Conservation (phyloP, 2,329 filamentous ascomycete species). For the Endocalyx cinctus region DNA sequence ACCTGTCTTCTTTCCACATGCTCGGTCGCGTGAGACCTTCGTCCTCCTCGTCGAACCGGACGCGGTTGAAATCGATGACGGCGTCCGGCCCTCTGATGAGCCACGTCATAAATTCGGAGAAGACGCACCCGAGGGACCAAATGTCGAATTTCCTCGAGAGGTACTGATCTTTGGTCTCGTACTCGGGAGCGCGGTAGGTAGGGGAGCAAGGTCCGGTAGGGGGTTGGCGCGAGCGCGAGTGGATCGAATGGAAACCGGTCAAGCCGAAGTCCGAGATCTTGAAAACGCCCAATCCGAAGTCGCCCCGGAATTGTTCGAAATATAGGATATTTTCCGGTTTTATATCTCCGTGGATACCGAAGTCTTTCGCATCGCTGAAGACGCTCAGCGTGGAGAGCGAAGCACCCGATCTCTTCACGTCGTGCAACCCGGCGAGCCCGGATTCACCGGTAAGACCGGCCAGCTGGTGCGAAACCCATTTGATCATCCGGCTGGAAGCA, state of each 20-base stretch:
- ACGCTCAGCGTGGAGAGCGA: constrained; percentile 1
- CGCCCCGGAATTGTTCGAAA: constrained; percentile 4
- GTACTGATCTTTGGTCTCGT: constrained; percentile 1
- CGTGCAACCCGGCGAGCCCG: constrained; percentile 8
- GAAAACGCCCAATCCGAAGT: constrained; percentile 4
- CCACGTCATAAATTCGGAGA: constrained; percentile 9
- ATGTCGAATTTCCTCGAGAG: constrained; percentile 9
- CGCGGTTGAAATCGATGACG: constrained; percentile 4
- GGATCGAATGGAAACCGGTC: constrained; percentile 5
- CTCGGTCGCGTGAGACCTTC: too few relatives aligned
- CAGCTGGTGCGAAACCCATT: constrained; percentile 8
- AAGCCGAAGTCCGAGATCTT: constrained; percentile 11
- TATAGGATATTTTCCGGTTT: constrained; percentile 11
- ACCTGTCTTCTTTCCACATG: constrained; percentile 6
- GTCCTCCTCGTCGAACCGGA: constrained; percentile 3
- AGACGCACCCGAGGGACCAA: constrained; percentile 8
- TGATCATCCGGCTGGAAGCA: too few relatives aligned
- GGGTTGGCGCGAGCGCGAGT: constrained; percentile 2
- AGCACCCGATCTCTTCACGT: constrained; percentile 3
- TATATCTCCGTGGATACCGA: constrained; percentile 11
- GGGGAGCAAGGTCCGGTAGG: constrained; percentile 4
- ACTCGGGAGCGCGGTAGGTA: constrained; percentile 9
- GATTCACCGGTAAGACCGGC: constrained; percentile 6
- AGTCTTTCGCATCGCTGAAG: constrained; percentile 3
- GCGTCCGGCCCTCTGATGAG: constrained; percentile 6